Evolutionary conservation across 1,284 basidiomycete genomes (phyloP).

Genomic region (Ceratobasidium sp.): DNA sequence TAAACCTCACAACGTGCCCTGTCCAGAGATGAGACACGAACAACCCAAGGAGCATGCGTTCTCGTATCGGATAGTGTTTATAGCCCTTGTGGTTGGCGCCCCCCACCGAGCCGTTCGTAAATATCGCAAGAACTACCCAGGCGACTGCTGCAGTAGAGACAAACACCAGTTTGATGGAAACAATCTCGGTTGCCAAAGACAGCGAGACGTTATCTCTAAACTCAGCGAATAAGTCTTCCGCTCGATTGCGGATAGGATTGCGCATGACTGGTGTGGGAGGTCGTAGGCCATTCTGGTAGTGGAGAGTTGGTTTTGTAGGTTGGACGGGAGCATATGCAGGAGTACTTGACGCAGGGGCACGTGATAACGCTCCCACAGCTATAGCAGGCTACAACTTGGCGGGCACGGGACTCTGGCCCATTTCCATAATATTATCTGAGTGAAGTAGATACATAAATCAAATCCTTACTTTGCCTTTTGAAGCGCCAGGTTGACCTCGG

Average conservation of each 20-base stretch:
- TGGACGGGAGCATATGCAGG: conserved; percentile 6
- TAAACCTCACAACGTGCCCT: not conserved
- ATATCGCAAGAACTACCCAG: conserved; percentile 6
- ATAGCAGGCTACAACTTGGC: no score
- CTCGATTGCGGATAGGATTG: not conserved
- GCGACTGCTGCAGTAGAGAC: conserved; percentile 8
- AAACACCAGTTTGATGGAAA: conserved; percentile 8
- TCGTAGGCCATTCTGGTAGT: no score
- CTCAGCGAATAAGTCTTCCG: not conserved
- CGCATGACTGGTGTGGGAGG: not conserved
- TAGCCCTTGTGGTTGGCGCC: not conserved
- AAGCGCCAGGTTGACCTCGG: not conserved
- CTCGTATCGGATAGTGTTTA: conserved; percentile 34
- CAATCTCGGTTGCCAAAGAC: not conserved
- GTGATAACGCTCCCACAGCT: not conserved
- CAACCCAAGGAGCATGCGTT: conserved; percentile 41
- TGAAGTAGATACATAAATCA: no score
- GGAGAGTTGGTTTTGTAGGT: not conserved
- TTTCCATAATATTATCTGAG: not conserved
- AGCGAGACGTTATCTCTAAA: not conserved
- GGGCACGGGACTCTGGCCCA: not conserved
- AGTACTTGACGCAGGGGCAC: not conserved
- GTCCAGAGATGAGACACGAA: conserved; percentile 33
- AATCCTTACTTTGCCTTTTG: conserved; percentile 37
- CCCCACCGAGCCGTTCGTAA: not conserved